Percentiles rank a stretch among this genome's conserved stretches.
Conservation (phyloP, 176 grass and related monocot species). For the Bonia amplexicaulis region DNA sequence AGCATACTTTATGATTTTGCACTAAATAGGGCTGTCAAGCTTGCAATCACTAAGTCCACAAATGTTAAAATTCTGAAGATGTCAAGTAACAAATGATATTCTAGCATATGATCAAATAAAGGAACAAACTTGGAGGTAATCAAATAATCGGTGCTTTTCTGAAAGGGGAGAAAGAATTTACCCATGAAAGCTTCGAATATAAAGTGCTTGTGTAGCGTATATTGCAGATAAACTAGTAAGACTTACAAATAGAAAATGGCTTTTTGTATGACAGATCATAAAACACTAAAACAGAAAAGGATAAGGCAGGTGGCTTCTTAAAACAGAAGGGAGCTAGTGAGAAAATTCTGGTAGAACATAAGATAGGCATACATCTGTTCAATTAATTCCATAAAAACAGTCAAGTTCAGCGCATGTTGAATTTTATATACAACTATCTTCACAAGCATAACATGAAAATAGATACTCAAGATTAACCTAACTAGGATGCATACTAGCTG, state of each 20-base stretch:
- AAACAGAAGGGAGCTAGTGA: background rate
- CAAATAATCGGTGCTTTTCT: slow-evolving; percentile 5
- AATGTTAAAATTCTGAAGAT: slow-evolving; percentile 20
- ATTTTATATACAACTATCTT: slow-evolving; percentile 1
- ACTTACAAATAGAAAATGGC: background rate
- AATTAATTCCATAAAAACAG: background rate
- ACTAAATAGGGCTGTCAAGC: background rate
- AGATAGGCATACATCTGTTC: background rate
- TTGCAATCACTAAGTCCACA: background rate
- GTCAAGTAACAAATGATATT: background rate
- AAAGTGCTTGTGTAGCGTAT: background rate
- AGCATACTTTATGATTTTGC: slow-evolving; percentile 4
- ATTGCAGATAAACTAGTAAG: background rate
- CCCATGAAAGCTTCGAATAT: background rate
- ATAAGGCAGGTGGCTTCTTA: background rate
- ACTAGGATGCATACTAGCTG: background rate
- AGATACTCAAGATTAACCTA: background rate
- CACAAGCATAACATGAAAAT: slow-evolving; percentile 1
- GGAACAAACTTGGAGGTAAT: background rate
- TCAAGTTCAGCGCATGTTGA: background rate
- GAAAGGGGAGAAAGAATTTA: background rate
- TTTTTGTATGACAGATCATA: background rate
- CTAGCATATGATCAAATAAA: background rate
- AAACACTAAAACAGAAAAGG: background rate
- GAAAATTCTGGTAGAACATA: background rate